These are phyloP conservation scores for Fagus sylvatica DNA, from an alignment of 306 rosid species.

Conservation along the genomic window DNA sequence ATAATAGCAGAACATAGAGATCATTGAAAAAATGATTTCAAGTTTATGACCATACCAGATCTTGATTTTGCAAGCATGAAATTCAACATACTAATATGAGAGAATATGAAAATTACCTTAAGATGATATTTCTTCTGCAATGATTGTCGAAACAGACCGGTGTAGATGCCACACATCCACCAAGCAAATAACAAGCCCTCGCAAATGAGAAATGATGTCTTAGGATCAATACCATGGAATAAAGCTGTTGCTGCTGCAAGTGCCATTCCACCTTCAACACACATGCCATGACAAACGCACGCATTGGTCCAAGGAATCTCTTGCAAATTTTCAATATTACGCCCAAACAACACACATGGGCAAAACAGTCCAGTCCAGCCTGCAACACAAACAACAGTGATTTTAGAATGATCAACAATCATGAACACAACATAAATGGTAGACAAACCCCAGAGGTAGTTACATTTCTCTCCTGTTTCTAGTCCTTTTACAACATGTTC, in stretches of 20 bases:
- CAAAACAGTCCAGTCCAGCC: constrained; percentile 74
- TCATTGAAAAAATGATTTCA: background rate
- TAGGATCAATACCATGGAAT: constrained; percentile 60
- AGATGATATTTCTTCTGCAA: constrained; percentile 74
- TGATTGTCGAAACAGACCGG: constrained; percentile 67
- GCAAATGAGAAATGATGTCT: constrained; percentile 58
- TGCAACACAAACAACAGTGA: constrained; percentile 24
- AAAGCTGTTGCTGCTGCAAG: constrained; percentile 53
- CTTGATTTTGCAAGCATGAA: background rate
- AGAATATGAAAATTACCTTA: constrained; percentile 33
- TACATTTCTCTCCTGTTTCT: background rate
- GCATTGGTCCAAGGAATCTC: constrained; percentile 66
- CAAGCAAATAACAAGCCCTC: constrained; percentile 65
- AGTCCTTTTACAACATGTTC: constrained; percentile 3
- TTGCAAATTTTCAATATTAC: constrained; percentile 52
- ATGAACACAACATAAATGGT: background rate
- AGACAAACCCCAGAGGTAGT: background rate
- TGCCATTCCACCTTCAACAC: constrained; percentile 63
- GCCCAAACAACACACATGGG: constrained; percentile 74
- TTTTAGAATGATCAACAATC: constrained; percentile 2
- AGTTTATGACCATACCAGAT: background rate
- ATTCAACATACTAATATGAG: background rate
- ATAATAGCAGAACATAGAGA: too few species aligned
- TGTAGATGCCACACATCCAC: constrained; percentile 88
- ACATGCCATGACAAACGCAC: constrained; percentile 67